Percentiles rank a stretch among this genome's conserved stretches.
Conservation (phyloP, 768 basidiomycete genomes). For the Rhizopogon roseolus region DNA sequence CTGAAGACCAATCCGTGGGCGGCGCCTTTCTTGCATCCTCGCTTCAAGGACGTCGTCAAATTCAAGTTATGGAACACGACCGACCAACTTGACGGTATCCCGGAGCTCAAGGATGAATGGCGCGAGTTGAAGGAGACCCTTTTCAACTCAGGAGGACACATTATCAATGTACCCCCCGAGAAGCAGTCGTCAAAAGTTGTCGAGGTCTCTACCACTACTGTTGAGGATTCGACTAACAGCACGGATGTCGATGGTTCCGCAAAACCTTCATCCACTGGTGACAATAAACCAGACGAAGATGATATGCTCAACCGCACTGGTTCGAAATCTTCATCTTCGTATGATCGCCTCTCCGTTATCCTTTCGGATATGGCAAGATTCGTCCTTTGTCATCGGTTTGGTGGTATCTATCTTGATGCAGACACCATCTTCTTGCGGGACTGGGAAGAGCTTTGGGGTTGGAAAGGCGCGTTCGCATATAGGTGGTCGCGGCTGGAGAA, state of each 20-base stretch:
- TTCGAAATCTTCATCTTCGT: conserved; percentile 81
- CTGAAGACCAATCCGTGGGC: conserved; percentile 90
- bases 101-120: conserved; percentile 91
- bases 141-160: conserved; percentile 84
- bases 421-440: conserved; percentile 95
- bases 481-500: conserved; percentile 90
- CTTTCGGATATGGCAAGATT: conserved; percentile 97
- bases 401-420: conserved; percentile 95
- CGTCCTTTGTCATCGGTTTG: conserved; percentile 93
- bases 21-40: conserved; percentile 87
- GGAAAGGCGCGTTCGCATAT: conserved; percentile 95
- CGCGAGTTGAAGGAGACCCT: conserved; percentile 63
- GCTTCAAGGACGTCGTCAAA: conserved; percentile 88
- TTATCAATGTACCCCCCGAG: conserved; percentile 58
- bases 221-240: conserved; percentile 16
- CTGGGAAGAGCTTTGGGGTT: conserved; percentile 98
- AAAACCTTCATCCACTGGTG: conserved; percentile 17
- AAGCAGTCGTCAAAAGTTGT: conserved; percentile 25
- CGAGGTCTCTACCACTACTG: conserved; percentile 11
- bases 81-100: conserved; percentile 88
- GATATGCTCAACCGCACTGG: conserved; percentile 78
- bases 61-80: conserved; percentile 99
- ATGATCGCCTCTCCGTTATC: conserved; percentile 90
- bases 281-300: conserved; percentile 35
- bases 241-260: conserved; percentile 12